phyloP scores from a whole-genome alignment of 805 yeast genomes.

The Pichia phayaonensis region DNA sequence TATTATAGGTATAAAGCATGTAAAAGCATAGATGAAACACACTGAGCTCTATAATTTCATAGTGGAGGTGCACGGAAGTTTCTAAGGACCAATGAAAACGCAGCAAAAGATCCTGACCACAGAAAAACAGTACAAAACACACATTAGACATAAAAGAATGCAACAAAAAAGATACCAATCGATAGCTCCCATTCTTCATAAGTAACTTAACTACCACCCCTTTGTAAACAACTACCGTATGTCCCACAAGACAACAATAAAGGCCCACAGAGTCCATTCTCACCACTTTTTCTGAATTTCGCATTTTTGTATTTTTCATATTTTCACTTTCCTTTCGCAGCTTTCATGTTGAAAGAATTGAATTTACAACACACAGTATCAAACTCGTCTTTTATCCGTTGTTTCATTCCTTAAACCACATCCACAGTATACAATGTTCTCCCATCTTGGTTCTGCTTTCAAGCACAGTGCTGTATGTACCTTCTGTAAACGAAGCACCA shows the following conservation, averaged over 20 bases:
- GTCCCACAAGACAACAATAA: not conserved
- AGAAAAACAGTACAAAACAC: not conserved
- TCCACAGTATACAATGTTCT: slow-evolving; percentile 23
- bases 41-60: too few species aligned
- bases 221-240: too few species aligned
- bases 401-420: slow-evolving; percentile 1
- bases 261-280: not conserved
- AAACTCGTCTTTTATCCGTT: not conserved
- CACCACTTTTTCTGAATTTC: not conserved
- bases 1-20: too few species aligned
- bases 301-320: not conserved
- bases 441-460: slow-evolving; percentile 30
- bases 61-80: not conserved
- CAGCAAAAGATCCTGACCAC: not conserved
- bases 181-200: not conserved
- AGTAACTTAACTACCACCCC: not conserved
- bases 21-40: too few species aligned
- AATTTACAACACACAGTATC: not conserved
- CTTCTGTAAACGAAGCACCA: not conserved
- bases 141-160: not conserved
- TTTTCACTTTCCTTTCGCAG: not conserved
- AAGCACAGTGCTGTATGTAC: slow-evolving; percentile 31
- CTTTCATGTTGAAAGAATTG: not conserved
- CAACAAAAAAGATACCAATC: not conserved
- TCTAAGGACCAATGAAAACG: not conserved